Percentiles rank a stretch among this genome's conserved stretches.
These are phyloP conservation scores for Geotrichum aggregatum DNA, from an alignment of 1,139 yeast species.

Conservation along the genomic window DNA sequence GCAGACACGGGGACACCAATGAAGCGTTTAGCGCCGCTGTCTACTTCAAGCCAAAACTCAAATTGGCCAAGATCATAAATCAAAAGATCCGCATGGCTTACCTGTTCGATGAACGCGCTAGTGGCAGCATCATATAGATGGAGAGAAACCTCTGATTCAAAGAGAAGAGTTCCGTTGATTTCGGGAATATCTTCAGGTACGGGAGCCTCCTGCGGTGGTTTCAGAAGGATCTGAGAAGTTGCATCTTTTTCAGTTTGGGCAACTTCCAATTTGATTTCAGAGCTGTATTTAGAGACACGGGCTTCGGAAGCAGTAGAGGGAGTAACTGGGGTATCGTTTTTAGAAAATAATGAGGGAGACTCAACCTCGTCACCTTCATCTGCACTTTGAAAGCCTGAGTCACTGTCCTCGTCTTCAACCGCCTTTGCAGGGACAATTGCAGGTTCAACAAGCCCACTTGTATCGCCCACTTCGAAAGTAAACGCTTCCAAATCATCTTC, in stretches of 20 bases:
- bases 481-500: conserved; percentile 56
- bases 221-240: too few species aligned
- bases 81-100: conserved; percentile 36
- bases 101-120: conserved; percentile 49
- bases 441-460: neutral
- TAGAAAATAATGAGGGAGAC: neutral
- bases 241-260: too few species aligned
- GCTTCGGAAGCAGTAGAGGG: neutral
- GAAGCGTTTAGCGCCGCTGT: conserved; percentile 32
- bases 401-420: neutral
- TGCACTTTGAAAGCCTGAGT: conserved; percentile 1
- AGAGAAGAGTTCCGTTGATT: conserved; percentile 11
- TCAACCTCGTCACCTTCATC: neutral
- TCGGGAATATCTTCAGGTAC: conserved; percentile 17
- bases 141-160: conserved; percentile 39
- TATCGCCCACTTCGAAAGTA: conserved; percentile 38
- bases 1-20: conserved; percentile 48
- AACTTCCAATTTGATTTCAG: too few species aligned
- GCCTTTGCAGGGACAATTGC: neutral
- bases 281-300: too few species aligned
- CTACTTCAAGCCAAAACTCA: conserved; percentile 52
- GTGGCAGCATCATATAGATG: conserved; percentile 54
- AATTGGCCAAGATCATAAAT: conserved; percentile 50
- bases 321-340: neutral
- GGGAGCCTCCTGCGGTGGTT: neutral